These are phyloP conservation scores for Fusarium paranaense DNA, from an alignment of 2,329 filamentous ascomycete genomes.

Conservation along the genomic window DNA sequence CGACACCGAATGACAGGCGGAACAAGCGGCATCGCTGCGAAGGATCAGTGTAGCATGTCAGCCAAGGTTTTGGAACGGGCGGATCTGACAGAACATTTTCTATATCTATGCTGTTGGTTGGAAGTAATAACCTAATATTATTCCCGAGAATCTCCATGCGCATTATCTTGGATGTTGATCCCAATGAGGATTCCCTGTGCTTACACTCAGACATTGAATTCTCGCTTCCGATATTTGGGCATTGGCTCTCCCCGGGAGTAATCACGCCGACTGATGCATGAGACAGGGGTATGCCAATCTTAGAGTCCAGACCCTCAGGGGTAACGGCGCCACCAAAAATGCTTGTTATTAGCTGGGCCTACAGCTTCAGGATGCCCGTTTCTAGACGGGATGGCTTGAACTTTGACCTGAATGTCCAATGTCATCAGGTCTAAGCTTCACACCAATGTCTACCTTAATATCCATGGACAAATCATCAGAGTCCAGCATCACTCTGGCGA, in stretches of 20 bases:
- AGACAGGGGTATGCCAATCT: not conserved
- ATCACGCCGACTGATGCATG: slow-evolving; percentile 6
- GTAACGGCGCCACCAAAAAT: slow-evolving; percentile 10
- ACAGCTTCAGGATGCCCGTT: not conserved
- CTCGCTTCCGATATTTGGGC: not conserved
- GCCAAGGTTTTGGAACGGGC: slow-evolving; percentile 30
- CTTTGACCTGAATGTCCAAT: not conserved
- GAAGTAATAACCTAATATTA: slow-evolving; percentile 13
- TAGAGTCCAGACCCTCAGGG: slow-evolving; percentile 17
- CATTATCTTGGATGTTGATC: not conserved
- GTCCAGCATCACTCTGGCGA: not conserved
- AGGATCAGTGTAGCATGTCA: slow-evolving; percentile 55
- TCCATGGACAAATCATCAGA: not conserved
- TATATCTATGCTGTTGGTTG: not conserved
- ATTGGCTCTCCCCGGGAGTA: not conserved
- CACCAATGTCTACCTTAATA: not conserved
- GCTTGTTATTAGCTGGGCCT: not conserved
- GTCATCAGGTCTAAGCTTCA: not conserved
- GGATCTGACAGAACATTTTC: slow-evolving; percentile 32
- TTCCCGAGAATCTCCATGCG: not conserved
- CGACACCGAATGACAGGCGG: not conserved
- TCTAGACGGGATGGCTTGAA: not conserved
- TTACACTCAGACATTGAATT: not conserved
- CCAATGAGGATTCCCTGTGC: not conserved
- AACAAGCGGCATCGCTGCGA: slow-evolving; percentile 47